phyloP scores from a whole-genome alignment of 108 stramenopile species.

The Skeletonema grethae region DNA sequence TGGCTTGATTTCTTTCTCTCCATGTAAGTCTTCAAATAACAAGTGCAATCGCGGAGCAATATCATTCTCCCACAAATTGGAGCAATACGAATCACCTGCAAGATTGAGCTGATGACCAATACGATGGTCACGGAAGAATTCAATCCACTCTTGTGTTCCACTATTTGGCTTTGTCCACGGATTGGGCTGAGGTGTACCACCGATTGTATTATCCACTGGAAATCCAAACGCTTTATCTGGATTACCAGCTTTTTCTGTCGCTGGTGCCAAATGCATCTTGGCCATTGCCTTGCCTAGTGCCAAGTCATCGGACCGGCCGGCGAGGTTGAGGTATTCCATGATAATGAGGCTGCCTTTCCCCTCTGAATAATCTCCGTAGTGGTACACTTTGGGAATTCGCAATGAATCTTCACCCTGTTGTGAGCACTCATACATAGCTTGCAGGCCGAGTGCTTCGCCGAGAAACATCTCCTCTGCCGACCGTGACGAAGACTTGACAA shows the following conservation, averaged over 20 bases:
- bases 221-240: constrained; percentile 54
- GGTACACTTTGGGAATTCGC: constrained; percentile 55
- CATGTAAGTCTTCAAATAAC: constrained; percentile 44
- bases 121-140: constrained; percentile 46
- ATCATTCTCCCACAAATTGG: constrained; percentile 38
- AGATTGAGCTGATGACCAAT: constrained; percentile 52
- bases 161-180: constrained; percentile 52
- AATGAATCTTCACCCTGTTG: constrained; percentile 17
- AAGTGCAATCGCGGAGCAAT: constrained; percentile 47
- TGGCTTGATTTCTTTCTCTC: constrained; percentile 49
- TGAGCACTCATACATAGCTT: constrained; percentile 55
- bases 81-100: constrained; percentile 51
- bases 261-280: constrained; percentile 55
- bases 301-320: constrained; percentile 39
- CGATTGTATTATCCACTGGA: constrained; percentile 61
- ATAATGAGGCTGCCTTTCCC: constrained; percentile 49
- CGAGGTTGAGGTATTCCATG: constrained; percentile 59
- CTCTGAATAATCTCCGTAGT: constrained; percentile 40
- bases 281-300: constrained; percentile 57
- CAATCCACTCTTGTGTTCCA: constrained; percentile 53
- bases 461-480: constrained; percentile 48
- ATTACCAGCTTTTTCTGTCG: constrained; percentile 40
- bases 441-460: constrained; percentile 57
- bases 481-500: constrained; percentile 52
- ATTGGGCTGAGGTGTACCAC: constrained; percentile 61